These are phyloP conservation scores for Auricularia cornea DNA, from an alignment of 768 basidiomycete genomes.

Conservation along the genomic window DNA sequence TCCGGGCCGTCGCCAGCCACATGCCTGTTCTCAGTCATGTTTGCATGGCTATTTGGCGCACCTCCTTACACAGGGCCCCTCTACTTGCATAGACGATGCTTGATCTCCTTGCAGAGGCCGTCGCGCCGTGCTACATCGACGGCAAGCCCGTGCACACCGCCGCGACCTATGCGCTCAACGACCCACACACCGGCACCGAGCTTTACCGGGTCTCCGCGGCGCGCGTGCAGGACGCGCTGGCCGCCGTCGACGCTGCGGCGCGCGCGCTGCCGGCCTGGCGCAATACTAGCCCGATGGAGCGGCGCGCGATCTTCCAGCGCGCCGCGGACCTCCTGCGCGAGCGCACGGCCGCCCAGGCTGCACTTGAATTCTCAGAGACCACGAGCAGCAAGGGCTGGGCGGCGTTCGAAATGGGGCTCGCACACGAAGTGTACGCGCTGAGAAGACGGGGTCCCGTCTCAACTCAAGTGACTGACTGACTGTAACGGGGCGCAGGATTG, in stretches of 20 bases:
- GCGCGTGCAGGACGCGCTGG: not conserved
- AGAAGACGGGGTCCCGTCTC: not conserved
- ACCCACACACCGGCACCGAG: not conserved
- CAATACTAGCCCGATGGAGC: slow-evolving; percentile 3
- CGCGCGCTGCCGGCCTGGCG: slow-evolving; percentile 4
- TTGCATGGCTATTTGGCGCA: not conserved
- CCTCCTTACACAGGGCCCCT: not conserved
- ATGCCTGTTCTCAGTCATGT: too few relatives aligned
- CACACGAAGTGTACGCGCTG: not conserved
- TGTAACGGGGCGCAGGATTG: slow-evolving; percentile 4
- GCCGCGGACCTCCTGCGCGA: slow-evolving; percentile 7
- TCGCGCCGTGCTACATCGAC: not conserved
- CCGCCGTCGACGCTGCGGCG: slow-evolving; percentile 3
- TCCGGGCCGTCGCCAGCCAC: too few relatives aligned
- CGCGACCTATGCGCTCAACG: not conserved
- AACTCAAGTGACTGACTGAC: not conserved
- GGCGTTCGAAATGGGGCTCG: slow-evolving; percentile 4
- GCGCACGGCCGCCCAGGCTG: slow-evolving; percentile 7
- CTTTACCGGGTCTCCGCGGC: not conserved
- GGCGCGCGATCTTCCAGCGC: slow-evolving; percentile 13
- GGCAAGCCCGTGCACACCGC: not conserved
- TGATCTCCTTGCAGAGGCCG: not conserved
- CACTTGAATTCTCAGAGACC: slow-evolving; percentile 10
- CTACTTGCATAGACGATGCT: not conserved
- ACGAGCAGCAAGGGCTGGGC: slow-evolving; percentile 5